Percentiles rank a stretch among this genome's conserved stretches.
Evolutionary conservation across 202 grass and related monocot genomes (phyloP).

Genomic region (Bolboschoenoplectus hybrid): DNA sequence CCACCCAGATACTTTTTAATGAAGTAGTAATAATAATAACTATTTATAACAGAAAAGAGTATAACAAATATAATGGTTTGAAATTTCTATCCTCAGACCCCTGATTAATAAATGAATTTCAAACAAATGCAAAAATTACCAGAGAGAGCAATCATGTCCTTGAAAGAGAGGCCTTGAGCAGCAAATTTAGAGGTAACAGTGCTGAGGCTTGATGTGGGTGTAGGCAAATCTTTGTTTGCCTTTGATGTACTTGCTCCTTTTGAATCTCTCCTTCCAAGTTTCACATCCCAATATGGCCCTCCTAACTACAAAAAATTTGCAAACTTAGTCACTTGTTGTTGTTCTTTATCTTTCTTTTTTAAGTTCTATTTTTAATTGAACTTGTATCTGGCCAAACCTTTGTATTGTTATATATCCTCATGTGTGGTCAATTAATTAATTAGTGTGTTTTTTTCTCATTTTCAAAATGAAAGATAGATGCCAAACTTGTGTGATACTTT

Average conservation of each 20-base stretch:
- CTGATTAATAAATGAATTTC: not conserved
- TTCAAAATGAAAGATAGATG: not conserved
- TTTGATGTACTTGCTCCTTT: constrained; percentile 39
- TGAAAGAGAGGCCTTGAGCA: constrained; percentile 42
- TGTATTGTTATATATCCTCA: not conserved
- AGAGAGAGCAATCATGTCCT: constrained; percentile 48
- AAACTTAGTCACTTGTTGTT: not conserved
- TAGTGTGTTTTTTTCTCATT: not conserved
- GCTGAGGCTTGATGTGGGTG: constrained; percentile 35
- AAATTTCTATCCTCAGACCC: not conserved
- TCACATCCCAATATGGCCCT: constrained; percentile 47
- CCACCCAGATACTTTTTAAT: no score
- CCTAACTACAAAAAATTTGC: constrained; percentile 35
- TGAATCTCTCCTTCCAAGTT: constrained; percentile 49
- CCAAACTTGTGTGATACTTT: not conserved
- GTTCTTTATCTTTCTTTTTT: not conserved
- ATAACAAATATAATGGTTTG: no score
- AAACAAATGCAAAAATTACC: constrained; percentile 36
- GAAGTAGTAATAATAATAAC: no score
- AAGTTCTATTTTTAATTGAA: not conserved
- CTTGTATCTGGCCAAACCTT: not conserved
- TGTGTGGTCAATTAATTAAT: not conserved
- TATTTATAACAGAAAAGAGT: no score
- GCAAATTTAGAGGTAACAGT: constrained; percentile 46
- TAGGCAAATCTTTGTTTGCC: constrained; percentile 48